Percentiles rank a stretch among this genome's conserved stretches.
These are phyloP conservation scores for Xylaria hypoxylon DNA, from an alignment of 2,329 filamentous ascomycete species.

Conservation along the genomic window DNA sequence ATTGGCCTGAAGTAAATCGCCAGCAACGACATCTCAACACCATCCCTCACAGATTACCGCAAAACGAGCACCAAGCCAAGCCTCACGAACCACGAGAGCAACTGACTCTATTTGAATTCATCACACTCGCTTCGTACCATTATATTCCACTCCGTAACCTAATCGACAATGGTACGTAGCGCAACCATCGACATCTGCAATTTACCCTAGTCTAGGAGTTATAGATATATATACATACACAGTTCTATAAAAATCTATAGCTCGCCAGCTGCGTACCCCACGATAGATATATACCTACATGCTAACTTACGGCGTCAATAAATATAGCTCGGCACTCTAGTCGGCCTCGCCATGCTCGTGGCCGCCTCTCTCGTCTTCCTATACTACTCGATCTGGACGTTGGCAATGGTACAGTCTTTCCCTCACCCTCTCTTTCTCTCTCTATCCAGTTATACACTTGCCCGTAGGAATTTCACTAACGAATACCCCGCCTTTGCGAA, in stretches of 20 bases:
- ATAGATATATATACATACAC: neutral
- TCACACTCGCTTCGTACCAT: neutral
- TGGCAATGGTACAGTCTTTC: conserved; percentile 81
- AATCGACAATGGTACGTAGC: conserved; percentile 32
- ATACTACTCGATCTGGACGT: conserved; percentile 98
- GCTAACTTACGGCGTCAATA: neutral
- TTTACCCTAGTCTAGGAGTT: neutral
- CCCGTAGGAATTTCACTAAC: conserved; percentile 3
- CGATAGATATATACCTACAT: neutral
- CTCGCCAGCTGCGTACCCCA: neutral
- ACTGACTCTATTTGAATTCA: neutral
- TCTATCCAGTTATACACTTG: neutral
- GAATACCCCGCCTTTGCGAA: conserved; percentile 14
- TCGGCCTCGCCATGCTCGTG: conserved; percentile 76
- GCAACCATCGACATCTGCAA: conserved; percentile 4
- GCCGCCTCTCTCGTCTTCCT: conserved; percentile 72
- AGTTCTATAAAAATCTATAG: neutral
- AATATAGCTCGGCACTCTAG: conserved; percentile 85
- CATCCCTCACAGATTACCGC: neutral
- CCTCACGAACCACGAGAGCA: conserved; percentile 4
- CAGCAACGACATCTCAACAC: conserved; percentile 16
- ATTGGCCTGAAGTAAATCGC: neutral
- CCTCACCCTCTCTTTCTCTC: conserved; percentile 25
- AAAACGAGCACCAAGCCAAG: neutral
- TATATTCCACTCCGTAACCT: neutral